Base-by-base conservation (phyloP, 2,329 filamentous ascomycete species). In the Fusarium nematophilum region DNA sequence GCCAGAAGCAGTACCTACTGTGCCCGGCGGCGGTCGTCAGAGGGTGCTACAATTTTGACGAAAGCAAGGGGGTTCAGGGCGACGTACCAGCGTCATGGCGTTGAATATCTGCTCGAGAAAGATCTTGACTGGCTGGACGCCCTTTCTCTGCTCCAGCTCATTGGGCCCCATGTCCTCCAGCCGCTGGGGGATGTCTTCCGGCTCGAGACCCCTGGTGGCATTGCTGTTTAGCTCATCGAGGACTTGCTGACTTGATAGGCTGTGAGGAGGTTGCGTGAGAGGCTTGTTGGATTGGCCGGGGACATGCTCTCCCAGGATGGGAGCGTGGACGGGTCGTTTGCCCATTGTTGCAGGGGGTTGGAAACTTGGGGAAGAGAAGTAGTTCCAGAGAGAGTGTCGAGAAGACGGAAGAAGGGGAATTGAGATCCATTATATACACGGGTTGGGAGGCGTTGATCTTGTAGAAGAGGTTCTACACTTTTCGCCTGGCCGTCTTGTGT, bases 51-150 rank as follows among this genome's bases (percentile, higher is more conserved):
- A 33, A 30, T 40, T 7, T 6, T 4, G 6, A 23, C 37, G 13
- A 13, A 5, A 9, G 3, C 18, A 11, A 10, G 26, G 10, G 23
- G 21, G 13, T 17, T 23, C 8, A 15, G 18, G 8, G 36, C 17
- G 13, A 58, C 66, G 42, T 40, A 72, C 83, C 64, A 86, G 63
- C 38, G 82, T 85, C 84, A 87, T 86, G 9, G 84, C 84, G 70
- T 87, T 87, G 53, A 79, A 80, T 29, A 86, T 72, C 67, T 88
- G 85, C 23, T 82, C 79, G 14, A 86, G 61, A n/a, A 87, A 72
- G 36, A 87, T 86, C 69, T 86, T 86, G 39, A 79, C 51, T 78
- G 81, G 70, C 74, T 75, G 81, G 25, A 89, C 83, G 4, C 81
- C 70, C 45, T 69, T 66, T 14, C 67, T 69, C 15, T 73, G 63